Conservation (phyloP, 495 filamentous ascomycete genomes). For the Hypoxylon rickii region DNA sequence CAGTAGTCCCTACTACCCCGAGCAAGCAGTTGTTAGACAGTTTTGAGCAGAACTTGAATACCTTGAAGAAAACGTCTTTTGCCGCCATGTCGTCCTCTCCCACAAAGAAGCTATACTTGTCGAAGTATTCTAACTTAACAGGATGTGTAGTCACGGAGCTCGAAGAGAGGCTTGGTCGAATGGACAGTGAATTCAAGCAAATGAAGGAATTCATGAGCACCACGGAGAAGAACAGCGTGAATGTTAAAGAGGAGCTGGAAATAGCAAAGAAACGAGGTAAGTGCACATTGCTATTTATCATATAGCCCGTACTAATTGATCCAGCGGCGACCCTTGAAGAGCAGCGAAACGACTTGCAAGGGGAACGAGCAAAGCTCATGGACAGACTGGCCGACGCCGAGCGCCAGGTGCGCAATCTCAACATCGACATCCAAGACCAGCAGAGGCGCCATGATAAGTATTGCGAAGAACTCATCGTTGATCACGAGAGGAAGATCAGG, state of each 20-base stretch:
- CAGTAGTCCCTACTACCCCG: constrained; percentile 41
- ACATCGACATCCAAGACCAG: constrained; percentile 48
- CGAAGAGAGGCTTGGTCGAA: constrained; percentile 64
- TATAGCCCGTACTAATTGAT: no score
- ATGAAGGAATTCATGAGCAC: constrained; percentile 66
- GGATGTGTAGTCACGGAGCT: constrained; percentile 72
- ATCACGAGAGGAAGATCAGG: constrained; percentile 33
- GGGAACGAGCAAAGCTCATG: constrained; percentile 60
- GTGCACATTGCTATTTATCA: constrained; percentile 33
- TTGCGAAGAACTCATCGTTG: constrained; percentile 29
- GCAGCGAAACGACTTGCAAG: constrained; percentile 59
- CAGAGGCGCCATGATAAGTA: constrained; percentile 29
- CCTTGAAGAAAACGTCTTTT: constrained; percentile 15
- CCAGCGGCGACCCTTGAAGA: constrained; percentile 71
- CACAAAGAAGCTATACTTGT: constrained; percentile 61
- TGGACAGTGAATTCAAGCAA: constrained; percentile 64
- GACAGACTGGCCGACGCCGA: constrained; percentile 63
- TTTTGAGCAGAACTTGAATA: constrained; percentile 15
- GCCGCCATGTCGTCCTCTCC: constrained; percentile 42
- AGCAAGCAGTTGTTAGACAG: constrained; percentile 7
- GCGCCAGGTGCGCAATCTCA: constrained; percentile 42
- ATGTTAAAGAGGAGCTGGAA: constrained; percentile 69
- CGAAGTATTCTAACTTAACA: constrained; percentile 68
- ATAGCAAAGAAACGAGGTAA: constrained; percentile 75
- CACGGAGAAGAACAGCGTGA: constrained; percentile 62